Conservation (phyloP, 805 yeast genomes). For the Candida tammaniensis region DNA sequence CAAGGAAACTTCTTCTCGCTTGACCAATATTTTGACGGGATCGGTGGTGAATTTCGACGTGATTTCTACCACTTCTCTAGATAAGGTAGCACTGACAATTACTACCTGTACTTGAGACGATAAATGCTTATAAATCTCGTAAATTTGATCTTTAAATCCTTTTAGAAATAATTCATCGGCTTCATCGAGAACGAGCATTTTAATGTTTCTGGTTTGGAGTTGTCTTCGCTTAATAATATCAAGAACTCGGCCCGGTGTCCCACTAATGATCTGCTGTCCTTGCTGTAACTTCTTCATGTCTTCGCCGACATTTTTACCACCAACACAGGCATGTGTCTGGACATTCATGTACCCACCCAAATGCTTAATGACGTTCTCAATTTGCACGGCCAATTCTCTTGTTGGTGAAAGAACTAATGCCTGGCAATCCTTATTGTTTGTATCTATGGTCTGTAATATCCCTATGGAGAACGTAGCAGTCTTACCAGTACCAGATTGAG, state of each 20-base stretch:
- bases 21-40: slow-evolving; percentile 91
- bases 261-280: slow-evolving; percentile 91
- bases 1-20: slow-evolving; percentile 88
- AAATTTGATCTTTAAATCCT: slow-evolving; percentile 94
- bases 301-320: slow-evolving; percentile 82
- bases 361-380: slow-evolving; percentile 81
- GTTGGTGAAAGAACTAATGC: slow-evolving; percentile 93
- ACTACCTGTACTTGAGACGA: slow-evolving; percentile 91
- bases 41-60: slow-evolving; percentile 89
- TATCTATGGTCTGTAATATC: slow-evolving; percentile 82
- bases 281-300: slow-evolving; percentile 72
- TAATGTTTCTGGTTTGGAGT: slow-evolving; percentile 69
- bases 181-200: slow-evolving; percentile 90
- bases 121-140: slow-evolving; percentile 80
- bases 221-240: slow-evolving; percentile 88
- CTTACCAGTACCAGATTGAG: slow-evolving; percentile 99
- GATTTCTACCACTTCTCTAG: slow-evolving; percentile 86
- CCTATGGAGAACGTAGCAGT: slow-evolving; percentile 98
- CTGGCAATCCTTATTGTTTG: slow-evolving; percentile 71
- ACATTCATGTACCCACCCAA: slow-evolving; percentile 87
- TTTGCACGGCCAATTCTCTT: slow-evolving; percentile 92
- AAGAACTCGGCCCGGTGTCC: slow-evolving; percentile 94
- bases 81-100: slow-evolving; percentile 91
- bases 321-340: slow-evolving; percentile 87
- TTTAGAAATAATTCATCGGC: slow-evolving; percentile 93